Evolutionary conservation across 257 asterid species (phyloP).

Genomic region (Lavandula angustifolia): DNA sequence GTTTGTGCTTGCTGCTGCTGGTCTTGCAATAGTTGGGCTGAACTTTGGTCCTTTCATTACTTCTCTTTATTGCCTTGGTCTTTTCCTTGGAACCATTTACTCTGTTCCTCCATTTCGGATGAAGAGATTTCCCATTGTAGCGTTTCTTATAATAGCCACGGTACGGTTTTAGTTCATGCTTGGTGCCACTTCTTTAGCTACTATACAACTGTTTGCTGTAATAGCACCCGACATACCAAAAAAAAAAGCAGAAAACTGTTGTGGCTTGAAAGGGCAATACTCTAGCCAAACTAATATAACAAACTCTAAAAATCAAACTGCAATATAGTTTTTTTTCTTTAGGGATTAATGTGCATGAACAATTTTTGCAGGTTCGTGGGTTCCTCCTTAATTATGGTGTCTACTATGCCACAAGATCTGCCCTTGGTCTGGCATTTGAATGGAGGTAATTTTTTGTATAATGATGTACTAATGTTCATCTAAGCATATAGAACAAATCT

Average conservation of each 20-base stretch:
- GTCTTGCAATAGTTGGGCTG: conserved; percentile 72
- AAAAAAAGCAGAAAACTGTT: no score
- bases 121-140: conserved; percentile 80
- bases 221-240: no score
- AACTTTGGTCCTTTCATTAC: conserved; percentile 92
- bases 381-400: conserved; percentile 95
- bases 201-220: conserved; percentile 19
- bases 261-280: not conserved
- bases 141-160: conserved; percentile 96
- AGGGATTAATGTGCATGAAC: conserved; percentile 22
- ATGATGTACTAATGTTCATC: not conserved
- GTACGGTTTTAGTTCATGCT: conserved; percentile 42
- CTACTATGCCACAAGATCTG: conserved; percentile 95
- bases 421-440: conserved; percentile 82
- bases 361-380: conserved; percentile 77
- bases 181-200: no score
- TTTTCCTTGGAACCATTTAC: conserved; percentile 89
- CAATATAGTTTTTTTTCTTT: conserved; percentile 3
- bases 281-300: not conserved
- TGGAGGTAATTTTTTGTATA: conserved; percentile 69
- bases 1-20: conserved; percentile 65
- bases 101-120: conserved; percentile 97
- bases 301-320: not conserved
- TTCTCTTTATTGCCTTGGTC: conserved; percentile 86
- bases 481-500: not conserved